phyloP scores from a whole-genome alignment of 495 filamentous ascomycete species.

The Penicillium fimorum region DNA sequence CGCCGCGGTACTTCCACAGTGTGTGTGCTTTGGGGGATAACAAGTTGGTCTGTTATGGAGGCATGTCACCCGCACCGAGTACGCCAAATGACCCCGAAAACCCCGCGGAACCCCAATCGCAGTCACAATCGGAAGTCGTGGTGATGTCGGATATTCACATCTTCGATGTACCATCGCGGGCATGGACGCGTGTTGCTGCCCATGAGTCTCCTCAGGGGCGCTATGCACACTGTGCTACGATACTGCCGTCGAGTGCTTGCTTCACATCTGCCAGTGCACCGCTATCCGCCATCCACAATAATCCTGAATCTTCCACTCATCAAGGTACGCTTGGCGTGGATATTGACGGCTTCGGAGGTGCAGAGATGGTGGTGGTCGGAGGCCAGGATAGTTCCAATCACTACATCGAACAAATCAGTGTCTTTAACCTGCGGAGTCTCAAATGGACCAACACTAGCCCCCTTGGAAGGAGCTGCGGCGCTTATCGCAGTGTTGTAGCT shows the following conservation, averaged over 20 bases:
- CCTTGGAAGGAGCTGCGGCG: constrained; percentile 87
- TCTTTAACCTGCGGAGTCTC: constrained; percentile 94
- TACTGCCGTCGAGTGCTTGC: constrained; percentile 80
- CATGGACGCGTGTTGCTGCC: constrained; percentile 81
- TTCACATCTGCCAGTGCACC: constrained; percentile 83
- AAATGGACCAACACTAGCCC: constrained; percentile 89
- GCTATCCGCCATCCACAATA: constrained; percentile 82
- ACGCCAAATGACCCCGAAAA: constrained; percentile 42
- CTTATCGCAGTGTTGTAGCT: constrained; percentile 91
- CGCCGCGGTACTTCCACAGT: constrained; percentile 94
- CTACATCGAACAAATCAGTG: constrained; percentile 97
- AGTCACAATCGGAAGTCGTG: constrained; percentile 81
- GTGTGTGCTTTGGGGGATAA: constrained; percentile 90
- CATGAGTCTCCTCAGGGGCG: constrained; percentile 85
- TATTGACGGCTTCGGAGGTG: constrained; percentile 86
- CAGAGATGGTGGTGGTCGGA: constrained; percentile 96
- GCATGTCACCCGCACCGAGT: constrained; percentile 81
- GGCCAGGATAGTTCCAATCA: constrained; percentile 97
- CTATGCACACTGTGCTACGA: constrained; percentile 95
- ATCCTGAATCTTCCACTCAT: constrained; percentile 74
- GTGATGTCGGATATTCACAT: constrained; percentile 99
- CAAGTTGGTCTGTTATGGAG: constrained; percentile 95
- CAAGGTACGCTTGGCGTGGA: constrained; percentile 81
- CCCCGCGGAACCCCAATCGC: constrained; percentile 58
- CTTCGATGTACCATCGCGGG: constrained; percentile 80